Percentiles rank a stretch among this genome's conserved stretches.
Evolutionary conservation across 176 grass and related monocot species (phyloP).

Genomic region (Rhipidocladum racemiflorum): DNA sequence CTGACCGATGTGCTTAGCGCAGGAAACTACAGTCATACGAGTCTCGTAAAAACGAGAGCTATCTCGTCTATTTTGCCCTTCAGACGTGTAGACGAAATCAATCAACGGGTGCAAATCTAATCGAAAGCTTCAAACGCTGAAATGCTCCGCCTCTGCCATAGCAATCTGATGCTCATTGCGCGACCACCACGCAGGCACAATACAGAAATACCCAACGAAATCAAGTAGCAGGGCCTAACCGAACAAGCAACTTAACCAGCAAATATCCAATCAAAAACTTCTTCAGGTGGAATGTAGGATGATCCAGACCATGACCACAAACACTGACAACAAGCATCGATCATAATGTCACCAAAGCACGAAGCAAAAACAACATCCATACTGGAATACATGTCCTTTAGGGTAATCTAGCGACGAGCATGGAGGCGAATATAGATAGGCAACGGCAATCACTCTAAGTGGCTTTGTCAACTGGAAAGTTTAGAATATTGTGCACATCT

Average conservation of each 20-base stretch:
- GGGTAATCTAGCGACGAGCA: neutral
- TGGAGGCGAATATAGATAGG: conserved; percentile 11
- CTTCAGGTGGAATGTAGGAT: conserved; percentile 17
- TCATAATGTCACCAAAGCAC: conserved; percentile 28
- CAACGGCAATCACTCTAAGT: conserved; percentile 40
- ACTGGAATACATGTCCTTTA: conserved; percentile 37
- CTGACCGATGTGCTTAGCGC: neutral
- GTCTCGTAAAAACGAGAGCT: neutral
- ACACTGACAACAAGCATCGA: conserved; percentile 33
- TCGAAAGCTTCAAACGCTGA: neutral
- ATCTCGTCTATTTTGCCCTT: neutral
- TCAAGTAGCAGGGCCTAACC: neutral
- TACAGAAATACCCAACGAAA: neutral
- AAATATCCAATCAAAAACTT: conserved; percentile 35
- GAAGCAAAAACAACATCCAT: conserved; percentile 25
- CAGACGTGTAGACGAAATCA: neutral
- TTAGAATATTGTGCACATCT: too few relatives aligned
- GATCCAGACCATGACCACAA: conserved; percentile 2
- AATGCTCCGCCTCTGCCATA: neutral
- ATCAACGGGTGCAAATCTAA: neutral
- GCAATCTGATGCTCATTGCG: neutral
- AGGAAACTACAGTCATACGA: neutral
- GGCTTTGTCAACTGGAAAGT: conserved; percentile 79
- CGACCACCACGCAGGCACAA: neutral
- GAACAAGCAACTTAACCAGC: neutral